A percentile compares a stretch with the other conserved stretches of the same genome.
These are phyloP conservation scores for Scleromitrula shiraiana DNA, from an alignment of 2,329 filamentous ascomycete genomes.

Conservation along the genomic window DNA sequence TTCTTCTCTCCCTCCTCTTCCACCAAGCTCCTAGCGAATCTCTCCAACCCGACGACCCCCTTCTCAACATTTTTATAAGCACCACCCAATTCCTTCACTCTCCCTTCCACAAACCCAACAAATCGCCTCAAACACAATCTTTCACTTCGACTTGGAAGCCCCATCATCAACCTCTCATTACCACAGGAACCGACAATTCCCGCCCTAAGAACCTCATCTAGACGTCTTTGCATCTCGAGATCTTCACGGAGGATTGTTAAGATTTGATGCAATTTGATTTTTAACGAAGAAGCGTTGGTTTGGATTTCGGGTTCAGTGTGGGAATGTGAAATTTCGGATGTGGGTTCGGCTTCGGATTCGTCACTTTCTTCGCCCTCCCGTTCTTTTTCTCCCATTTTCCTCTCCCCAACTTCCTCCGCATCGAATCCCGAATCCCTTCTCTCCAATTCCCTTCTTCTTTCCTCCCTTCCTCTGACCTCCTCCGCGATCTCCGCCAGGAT, in stretches of 20 bases:
- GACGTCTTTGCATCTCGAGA: constrained; percentile 4
- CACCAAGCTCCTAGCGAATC: not conserved
- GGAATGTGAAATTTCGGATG: not conserved
- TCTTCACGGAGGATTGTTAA: not conserved
- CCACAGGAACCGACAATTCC: constrained; percentile 5
- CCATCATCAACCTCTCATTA: constrained; percentile 8
- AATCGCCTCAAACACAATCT: constrained; percentile 6
- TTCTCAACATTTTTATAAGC: constrained; percentile 5
- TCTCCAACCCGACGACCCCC: constrained; percentile 1
- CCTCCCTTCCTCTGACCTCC: not conserved
- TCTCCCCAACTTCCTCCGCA: no score
- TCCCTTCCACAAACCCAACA: constrained; percentile 7
- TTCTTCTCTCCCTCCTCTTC: not conserved
- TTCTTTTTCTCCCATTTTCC: no score
- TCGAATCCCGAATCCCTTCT: constrained; percentile 1
- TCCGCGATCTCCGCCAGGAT: not conserved
- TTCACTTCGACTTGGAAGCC: constrained; percentile 3
- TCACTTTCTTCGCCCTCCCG: no score
- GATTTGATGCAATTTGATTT: not conserved
- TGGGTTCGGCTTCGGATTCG: not conserved
- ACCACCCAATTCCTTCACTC: constrained; percentile 1
- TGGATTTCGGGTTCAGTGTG: not conserved
- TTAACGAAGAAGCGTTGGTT: not conserved
- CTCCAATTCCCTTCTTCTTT: not conserved
- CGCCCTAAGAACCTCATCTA: constrained; percentile 5